phyloP scores from a whole-genome alignment of 495 filamentous ascomycete genomes.

The Geoglossum glabrum region DNA sequence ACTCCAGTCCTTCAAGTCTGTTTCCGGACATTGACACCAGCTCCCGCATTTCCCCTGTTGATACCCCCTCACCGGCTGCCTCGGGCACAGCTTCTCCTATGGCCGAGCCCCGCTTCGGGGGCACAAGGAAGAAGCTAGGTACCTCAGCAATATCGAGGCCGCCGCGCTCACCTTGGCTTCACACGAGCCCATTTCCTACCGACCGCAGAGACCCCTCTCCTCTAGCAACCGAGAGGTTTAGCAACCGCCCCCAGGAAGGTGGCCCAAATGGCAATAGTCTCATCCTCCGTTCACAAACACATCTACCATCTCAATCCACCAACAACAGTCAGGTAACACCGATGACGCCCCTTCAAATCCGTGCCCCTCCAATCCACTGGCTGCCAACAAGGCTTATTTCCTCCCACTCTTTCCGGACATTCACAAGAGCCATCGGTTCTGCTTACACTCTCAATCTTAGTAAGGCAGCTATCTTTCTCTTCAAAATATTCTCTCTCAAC shows the following conservation, averaged over 20 bases:
- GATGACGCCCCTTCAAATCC: not conserved
- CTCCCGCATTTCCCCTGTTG: conserved; percentile 34
- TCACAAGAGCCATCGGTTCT: not conserved
- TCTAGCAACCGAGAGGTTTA: not conserved
- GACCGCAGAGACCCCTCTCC: not conserved
- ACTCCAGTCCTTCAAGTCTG: conserved; percentile 11
- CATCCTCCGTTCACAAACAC: not conserved
- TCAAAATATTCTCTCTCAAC: conserved; percentile 6
- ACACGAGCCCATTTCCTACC: not conserved
- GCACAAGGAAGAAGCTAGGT: not conserved
- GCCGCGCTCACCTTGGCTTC: not conserved
- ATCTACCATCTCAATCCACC: not conserved
- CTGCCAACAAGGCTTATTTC: not conserved
- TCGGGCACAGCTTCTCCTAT: not conserved
- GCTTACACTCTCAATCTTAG: not conserved
- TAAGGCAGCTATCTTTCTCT: conserved; percentile 5
- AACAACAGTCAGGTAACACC: not conserved
- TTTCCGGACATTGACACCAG: conserved; percentile 35
- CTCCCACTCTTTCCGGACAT: not conserved
- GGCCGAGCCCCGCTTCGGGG: not conserved
- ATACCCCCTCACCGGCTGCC: conserved; percentile 22
- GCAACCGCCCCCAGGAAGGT: not conserved
- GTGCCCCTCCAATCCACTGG: not conserved
- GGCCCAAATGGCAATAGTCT: not conserved
- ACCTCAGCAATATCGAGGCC: not conserved